Percentiles rank a stretch among this genome's conserved stretches.
Evolutionary conservation across 441 rosid genomes (phyloP).

Genomic region (Pelargonium citronellum): DNA sequence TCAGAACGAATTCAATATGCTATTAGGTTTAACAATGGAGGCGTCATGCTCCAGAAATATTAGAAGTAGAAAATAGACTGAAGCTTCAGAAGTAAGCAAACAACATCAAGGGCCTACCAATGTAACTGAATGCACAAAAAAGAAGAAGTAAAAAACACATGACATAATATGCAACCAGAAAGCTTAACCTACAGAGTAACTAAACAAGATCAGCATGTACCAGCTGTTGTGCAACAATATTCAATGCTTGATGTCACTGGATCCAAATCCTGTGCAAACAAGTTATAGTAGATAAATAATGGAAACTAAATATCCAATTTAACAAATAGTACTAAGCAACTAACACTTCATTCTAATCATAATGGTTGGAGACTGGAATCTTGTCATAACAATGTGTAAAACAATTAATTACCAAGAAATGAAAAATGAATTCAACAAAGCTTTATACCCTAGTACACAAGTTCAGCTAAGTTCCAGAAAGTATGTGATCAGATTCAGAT

Average conservation of each 20-base stretch:
- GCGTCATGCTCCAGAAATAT: background rate
- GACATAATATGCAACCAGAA: conserved; percentile 1
- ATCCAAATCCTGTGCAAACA: conserved; percentile 52
- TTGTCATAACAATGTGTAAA: background rate
- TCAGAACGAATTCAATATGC: background rate
- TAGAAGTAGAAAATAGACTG: background rate
- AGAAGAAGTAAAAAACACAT: background rate
- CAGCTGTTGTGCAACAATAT: conserved; percentile 82
- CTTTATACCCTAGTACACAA: background rate
- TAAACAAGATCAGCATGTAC: conserved; percentile 32
- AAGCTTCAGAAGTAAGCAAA: background rate
- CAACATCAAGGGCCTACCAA: background rate
- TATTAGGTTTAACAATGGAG: background rate
- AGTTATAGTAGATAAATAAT: background rate
- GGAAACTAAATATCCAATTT: background rate
- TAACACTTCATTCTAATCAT: background rate
- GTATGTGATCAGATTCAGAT: background rate
- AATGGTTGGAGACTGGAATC: background rate
- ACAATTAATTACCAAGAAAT: background rate
- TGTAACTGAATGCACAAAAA: background rate
- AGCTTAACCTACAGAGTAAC: conserved; percentile 15
- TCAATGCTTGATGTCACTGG: conserved; percentile 69
- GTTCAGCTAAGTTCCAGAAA: background rate
- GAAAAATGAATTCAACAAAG: background rate
- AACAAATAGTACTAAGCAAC: background rate